Evolutionary conservation across 2,329 filamentous ascomycete species (phyloP), one percentile per base, ranked within the genome.

Genomic region (Ascochyta lentis): DNA sequence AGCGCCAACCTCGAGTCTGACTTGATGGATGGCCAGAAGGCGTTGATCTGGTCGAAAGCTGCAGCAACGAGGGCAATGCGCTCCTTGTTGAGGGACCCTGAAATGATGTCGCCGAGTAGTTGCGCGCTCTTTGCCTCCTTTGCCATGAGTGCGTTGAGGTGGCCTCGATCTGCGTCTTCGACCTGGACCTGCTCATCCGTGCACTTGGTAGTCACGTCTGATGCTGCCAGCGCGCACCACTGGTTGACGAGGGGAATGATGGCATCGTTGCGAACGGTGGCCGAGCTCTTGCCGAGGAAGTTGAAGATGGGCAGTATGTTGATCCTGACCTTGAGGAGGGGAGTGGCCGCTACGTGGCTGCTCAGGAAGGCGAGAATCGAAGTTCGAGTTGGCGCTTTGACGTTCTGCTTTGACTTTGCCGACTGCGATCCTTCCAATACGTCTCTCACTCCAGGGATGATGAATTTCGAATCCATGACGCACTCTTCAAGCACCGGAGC

Each of bases 401-500:
- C 60, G 8, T 55, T 54, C 55, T 63, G 59, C 49, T 63, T 69
- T 1, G 64, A 44, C 6, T 68, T 64, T 8, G 40, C 51, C 3
- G 61, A 64, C 16, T 80, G 77, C 41, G 77, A 77, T 49, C 84
- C 84, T 63, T 88, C 86, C 10, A 95, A 72, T 0, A 82, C 77
- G 29, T 80, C 81, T 56, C 84, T 81, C 5, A 96, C 73, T 2
- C 88, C 83, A 19, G 84, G 84, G 24, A 83, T 79, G 40, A 96
- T 81, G 58, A 95, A 88, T 26, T 83, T 84, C 4, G 86, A 79
- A 69, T 98, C 92, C 63, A 97, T 84, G 3, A 94, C 83, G 67
- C 89, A 96, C 75, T 97, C 95, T 75, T 97, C 93, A 9, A 96
- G 77, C 2, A 84, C 85, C 0, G 91, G 91, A 19, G 91, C 74